Conservation (phyloP, 2,329 filamentous ascomycete species). For the Scolecobasidium constrictum region DNA sequence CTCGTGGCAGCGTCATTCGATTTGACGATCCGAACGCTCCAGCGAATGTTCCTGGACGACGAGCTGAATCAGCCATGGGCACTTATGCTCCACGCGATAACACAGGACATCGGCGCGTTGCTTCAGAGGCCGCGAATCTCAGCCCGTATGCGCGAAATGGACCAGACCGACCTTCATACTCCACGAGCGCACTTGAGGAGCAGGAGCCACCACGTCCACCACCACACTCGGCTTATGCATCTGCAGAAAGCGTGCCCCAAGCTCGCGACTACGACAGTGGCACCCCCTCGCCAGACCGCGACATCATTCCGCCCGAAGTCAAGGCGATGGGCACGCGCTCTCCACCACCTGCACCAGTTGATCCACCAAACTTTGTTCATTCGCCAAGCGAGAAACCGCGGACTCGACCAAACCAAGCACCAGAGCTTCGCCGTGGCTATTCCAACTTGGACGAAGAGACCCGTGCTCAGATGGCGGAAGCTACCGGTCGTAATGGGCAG, state of each 20-base stretch:
- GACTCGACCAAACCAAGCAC: constrained; percentile 60
- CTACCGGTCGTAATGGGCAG: constrained; percentile 28
- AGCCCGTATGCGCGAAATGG: neutral
- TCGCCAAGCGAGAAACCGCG: constrained; percentile 58
- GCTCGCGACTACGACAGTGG: neutral
- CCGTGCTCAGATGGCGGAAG: constrained; percentile 66
- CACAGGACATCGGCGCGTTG: constrained; percentile 28
- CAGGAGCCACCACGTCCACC: constrained; percentile 8
- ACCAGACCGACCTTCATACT: neutral
- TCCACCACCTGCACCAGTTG: constrained; percentile 60
- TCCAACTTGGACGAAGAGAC: constrained; percentile 76
- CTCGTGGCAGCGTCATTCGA: constrained; percentile 23
- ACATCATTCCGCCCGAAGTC: constrained; percentile 18
- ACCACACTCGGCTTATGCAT: constrained; percentile 1
- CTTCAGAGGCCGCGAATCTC: constrained; percentile 12
- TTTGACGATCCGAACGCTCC: constrained; percentile 28
- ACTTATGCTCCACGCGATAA: constrained; percentile 28
- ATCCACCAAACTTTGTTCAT: constrained; percentile 72
- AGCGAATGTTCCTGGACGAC: constrained; percentile 42
- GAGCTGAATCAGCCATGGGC: constrained; percentile 25
- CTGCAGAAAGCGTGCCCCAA: neutral
- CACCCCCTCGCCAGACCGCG: constrained; percentile 13
- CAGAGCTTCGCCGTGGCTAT: constrained; percentile 69
- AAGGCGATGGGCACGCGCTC: constrained; percentile 24
- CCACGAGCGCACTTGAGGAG: neutral